Percentiles rank a stretch among this genome's conserved stretches.
phyloP scores from a whole-genome alignment of 495 filamentous ascomycete genomes.

The Tricharina praecox region DNA sequence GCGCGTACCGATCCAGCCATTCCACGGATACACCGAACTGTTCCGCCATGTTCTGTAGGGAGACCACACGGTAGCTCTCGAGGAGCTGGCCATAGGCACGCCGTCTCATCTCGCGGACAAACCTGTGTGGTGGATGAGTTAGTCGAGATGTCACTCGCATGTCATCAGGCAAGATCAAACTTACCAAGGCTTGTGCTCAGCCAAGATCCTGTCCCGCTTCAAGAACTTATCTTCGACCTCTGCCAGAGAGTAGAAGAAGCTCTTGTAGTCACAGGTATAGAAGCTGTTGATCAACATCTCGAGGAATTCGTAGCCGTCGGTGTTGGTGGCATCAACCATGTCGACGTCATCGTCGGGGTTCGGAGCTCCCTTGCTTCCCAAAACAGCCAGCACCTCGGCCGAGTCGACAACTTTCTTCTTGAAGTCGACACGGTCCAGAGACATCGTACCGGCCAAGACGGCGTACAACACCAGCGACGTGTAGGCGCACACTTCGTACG shows the following conservation, averaged over 20 bases:
- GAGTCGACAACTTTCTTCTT: slow-evolving; percentile 97
- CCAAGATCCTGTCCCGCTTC: slow-evolving; percentile 78
- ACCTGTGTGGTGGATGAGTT: slow-evolving; percentile 8
- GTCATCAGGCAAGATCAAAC: too few species aligned
- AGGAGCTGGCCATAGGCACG: slow-evolving; percentile 89
- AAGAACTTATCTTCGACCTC: slow-evolving; percentile 86
- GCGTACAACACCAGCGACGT: slow-evolving; percentile 87
- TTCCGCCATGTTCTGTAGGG: slow-evolving; percentile 82
- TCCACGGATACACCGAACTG: slow-evolving; percentile 94
- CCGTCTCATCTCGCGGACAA: slow-evolving; percentile 92
- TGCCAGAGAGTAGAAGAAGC: slow-evolving; percentile 82
- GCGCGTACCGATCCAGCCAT: slow-evolving; percentile 66
- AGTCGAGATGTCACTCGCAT: neutral
- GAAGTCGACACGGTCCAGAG: slow-evolving; percentile 92
- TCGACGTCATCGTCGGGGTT: slow-evolving; percentile 51
- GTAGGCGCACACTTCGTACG: slow-evolving; percentile 93
- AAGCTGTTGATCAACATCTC: slow-evolving; percentile 75
- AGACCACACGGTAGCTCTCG: slow-evolving; percentile 95
- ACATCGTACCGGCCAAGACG: slow-evolving; percentile 82
- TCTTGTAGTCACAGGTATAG: slow-evolving; percentile 81
- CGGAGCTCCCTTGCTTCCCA: slow-evolving; percentile 70
- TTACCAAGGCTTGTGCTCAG: slow-evolving; percentile 83
- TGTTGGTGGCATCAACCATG: slow-evolving; percentile 63
- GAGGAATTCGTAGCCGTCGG: slow-evolving; percentile 44
- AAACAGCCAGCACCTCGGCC: slow-evolving; percentile 89